Evolutionary conservation across 192 early-diverging fungal genomes (phyloP), one percentile per base, ranked within the genome.

Genomic region (Neocallimastix lanati): DNA sequence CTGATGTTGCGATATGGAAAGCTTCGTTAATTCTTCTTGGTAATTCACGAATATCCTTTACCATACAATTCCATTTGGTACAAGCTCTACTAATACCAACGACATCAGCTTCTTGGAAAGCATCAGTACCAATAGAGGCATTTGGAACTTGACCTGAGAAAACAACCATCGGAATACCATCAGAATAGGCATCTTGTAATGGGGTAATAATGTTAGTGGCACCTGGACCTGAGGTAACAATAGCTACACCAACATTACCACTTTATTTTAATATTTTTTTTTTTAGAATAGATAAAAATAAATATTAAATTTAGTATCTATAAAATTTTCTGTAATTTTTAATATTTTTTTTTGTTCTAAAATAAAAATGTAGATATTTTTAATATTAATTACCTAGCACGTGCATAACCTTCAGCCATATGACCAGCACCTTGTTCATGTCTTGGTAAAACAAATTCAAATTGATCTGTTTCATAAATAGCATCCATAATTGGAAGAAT

Each of bases 1-100:
- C 97, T 12, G 90, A 92, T 0, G 94, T 97, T 28, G 96, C 97
- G 81, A 99, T 98, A 81, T 96, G 92, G 81, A 99, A 99, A 14
- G 97, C 96, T 86, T 99, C 97, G 84, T 96, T 97, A 87, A 99
- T 97, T 83, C 97, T 93, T 29, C 96, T 88, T 67, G 97, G 97
- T 40, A 99, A 88, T 86, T 99, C 97, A 79, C 93, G 88, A 82
- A 99, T 90, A 83, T 96, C 94, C 82, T 94, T 94, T 84, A 99
- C 94, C 96, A 97, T 95, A 38, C 97, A 96, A 83, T 99, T 99
- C 97, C 97, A 99, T 84, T 98, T 99, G 84, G 97, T 97, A 88
- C 97, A 99, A 25, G 93, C 86, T 30, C 97, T 91, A 81, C 93
- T 93, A 83, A 99, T 99, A 77, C 96, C 96, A 29, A 99, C 89